Conservation (phyloP, 202 grass and related monocot species). For the Elaeis oleifera region DNA sequence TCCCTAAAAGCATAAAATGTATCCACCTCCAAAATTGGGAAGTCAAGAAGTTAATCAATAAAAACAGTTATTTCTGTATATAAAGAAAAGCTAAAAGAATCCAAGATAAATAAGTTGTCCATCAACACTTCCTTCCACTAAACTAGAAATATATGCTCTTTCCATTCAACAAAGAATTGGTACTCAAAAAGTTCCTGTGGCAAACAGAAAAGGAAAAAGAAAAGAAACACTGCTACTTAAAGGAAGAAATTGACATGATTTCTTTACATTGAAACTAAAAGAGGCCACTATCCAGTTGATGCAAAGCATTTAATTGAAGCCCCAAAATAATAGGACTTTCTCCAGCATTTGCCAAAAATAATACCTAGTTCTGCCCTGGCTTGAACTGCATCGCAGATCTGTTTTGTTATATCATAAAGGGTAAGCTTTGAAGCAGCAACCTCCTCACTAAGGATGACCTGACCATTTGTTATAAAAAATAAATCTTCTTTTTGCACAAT, state of each 20-base stretch:
- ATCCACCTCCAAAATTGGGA: neutral
- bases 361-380: slow-evolving; percentile 6
- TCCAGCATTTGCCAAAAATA: no score
- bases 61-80: neutral
- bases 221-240: no score
- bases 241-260: no score
- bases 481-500: no score
- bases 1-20: neutral
- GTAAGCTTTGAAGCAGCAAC: slow-evolving; percentile 20
- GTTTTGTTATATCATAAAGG: slow-evolving; percentile 15
- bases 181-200: no score
- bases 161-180: no score
- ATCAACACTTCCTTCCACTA: neutral
- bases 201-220: no score
- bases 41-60: neutral
- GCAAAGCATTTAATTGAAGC: no score
- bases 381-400: slow-evolving; percentile 16
- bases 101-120: neutral
- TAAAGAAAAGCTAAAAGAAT: neutral
- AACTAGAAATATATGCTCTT: no score
- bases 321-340: no score
- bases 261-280: no score
- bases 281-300: no score
- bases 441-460: slow-evolving; percentile 16
- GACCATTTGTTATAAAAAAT: neutral